These are phyloP conservation scores for Amanita molliuscula DNA, from an alignment of 768 basidiomycete species.

Conservation along the genomic window DNA sequence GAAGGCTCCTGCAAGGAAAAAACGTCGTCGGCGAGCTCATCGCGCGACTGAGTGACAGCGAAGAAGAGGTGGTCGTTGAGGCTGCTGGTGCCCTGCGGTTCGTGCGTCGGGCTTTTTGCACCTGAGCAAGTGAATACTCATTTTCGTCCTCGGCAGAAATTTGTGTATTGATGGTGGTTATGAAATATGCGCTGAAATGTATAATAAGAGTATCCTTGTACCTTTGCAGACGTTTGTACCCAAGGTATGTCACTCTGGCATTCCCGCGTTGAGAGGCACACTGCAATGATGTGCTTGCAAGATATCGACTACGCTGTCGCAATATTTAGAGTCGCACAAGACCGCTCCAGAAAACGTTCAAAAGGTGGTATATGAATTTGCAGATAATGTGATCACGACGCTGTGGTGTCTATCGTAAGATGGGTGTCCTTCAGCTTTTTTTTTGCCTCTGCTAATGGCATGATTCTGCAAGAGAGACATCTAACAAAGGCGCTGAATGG, in stretches of 20 bases:
- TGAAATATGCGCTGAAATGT: conserved; percentile 95
- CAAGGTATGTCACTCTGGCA: conserved; percentile 45
- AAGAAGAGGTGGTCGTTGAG: conserved; percentile 87
- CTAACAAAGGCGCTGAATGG: conserved; percentile 87
- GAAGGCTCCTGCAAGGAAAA: conserved; percentile 82
- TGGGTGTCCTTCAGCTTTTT: not conserved
- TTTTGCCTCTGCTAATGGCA: conserved; percentile 7
- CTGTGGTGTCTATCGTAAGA: conserved; percentile 94
- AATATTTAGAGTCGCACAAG: conserved; percentile 53
- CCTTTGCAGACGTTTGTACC: conserved; percentile 69
- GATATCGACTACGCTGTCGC: conserved; percentile 67
- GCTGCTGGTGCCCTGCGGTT: conserved; percentile 84
- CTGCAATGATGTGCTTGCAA: conserved; percentile 21
- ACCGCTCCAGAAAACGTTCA: conserved; percentile 58
- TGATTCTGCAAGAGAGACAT: conserved; percentile 62
- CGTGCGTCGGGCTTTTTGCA: conserved; percentile 34
- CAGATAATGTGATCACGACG: conserved; percentile 88
- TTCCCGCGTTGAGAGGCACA: not conserved
- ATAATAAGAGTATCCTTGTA: conserved; percentile 85
- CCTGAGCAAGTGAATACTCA: not conserved
- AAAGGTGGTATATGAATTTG: conserved; percentile 75
- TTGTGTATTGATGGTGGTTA: conserved; percentile 92
- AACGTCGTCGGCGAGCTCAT: conserved; percentile 85
- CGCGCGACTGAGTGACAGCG: conserved; percentile 76
- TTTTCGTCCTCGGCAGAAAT: conserved; percentile 42